Evolutionary conservation across 2,329 filamentous ascomycete species (phyloP), one percentile per base, ranked within the genome.

Genomic region (Beauveria sp.): DNA sequence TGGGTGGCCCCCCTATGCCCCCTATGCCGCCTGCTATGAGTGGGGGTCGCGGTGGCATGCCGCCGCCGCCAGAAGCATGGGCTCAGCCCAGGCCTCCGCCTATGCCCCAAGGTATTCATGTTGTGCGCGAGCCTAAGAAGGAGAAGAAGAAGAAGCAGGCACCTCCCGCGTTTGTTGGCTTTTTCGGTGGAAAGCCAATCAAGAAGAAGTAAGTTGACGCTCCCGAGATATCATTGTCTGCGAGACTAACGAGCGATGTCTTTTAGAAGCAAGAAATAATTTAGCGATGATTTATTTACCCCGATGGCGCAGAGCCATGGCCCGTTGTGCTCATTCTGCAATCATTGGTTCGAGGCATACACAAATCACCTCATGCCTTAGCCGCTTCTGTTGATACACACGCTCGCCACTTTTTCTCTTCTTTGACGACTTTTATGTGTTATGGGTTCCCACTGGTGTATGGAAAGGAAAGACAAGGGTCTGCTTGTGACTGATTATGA

Each of bases 121-220:
- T 71, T 22, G 58, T 43, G 3, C 67, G 66, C 18, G 45, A 58
- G 16, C 26, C 16, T 55, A 68, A 67, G 59, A 60, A 63, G 24
- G 63, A 60, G 47, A 70, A 70, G 60, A 70, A 69, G 64, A 70
- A 70, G 63, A 52, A 58, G n/a, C 4, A 10, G 3, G 42, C 62
- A 24, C 54, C 64, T 26, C 67, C 67, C 12, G 61, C 49, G 7
- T 50, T 68, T 62, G 62, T 65, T 53, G 66, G 65, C 18, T 71
- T 71, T 53, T 65, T 71, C 49, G 68, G 67, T 40, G 69, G 69
- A 51, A 71, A 70, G 52, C 57, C 62, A 24, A 52, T 63, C 20
- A 71, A 70, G 66, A 71, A 72, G 68, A 73, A 71, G 67, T 72
- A 61, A 67, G 70, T 67, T 16, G 30, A 43, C 26, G 22, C 42